Percentiles rank a stretch among this genome's conserved stretches.
Evolutionary conservation across 176 grass and related monocot species (phyloP).

Genomic region (Rhipidocladum racemiflorum): DNA sequence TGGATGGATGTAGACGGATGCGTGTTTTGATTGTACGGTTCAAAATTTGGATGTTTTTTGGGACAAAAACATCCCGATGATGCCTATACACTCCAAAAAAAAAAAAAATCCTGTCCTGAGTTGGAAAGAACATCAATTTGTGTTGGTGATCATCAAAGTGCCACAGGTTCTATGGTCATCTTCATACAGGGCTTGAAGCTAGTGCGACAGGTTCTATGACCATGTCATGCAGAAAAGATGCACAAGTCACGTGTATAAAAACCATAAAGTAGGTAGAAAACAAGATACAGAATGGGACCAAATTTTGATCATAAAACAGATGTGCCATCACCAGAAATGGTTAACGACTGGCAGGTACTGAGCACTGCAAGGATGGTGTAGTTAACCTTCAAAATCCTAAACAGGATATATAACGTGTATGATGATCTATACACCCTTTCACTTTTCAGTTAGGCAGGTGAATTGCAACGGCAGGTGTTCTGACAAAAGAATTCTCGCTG

Average conservation of each 20-base stretch:
- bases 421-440: slow-evolving; percentile 7
- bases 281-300: neutral
- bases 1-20: too few relatives aligned
- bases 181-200: neutral
- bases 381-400: neutral
- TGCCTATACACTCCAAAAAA: too few relatives aligned
- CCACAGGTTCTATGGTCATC: neutral
- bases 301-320: neutral
- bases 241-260: neutral
- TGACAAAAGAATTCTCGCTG: slow-evolving; percentile 20
- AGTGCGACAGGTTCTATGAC: neutral
- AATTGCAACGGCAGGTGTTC: slow-evolving; percentile 16
- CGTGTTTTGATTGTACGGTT: too few relatives aligned
- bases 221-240: neutral
- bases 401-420: neutral
- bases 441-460: neutral
- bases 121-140: too few relatives aligned
- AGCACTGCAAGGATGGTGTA: too few relatives aligned
- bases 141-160: neutral
- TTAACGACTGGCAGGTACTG: neutral
- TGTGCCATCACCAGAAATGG: neutral
- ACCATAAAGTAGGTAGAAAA: neutral
- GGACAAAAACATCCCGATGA: too few relatives aligned
- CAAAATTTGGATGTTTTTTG: too few relatives aligned
- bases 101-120: too few relatives aligned